Base-by-base conservation (phyloP, 331 rosid genomes). In the Acacia pycnantha region DNA sequence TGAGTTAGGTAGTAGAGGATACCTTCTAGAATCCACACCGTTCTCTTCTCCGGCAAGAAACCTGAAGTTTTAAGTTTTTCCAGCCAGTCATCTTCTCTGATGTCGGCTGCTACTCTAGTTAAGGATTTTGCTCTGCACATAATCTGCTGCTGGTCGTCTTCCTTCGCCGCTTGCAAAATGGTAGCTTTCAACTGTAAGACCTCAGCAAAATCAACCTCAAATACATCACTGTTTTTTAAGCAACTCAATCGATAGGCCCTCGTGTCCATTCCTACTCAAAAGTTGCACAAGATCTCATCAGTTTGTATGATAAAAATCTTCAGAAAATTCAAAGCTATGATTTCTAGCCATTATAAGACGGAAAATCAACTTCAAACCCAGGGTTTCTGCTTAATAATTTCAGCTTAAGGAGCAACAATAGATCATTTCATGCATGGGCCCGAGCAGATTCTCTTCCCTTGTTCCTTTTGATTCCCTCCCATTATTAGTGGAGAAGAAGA, bases 1-100 rank as follows among this genome's bases (percentile, higher is more conserved):
- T 93, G 97, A 80, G 89, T 77, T 41, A 95, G 87, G 86, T 95
- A 95, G 88, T 95, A 93, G 72, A 95, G 89, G 81, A 95, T 82
- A 27, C 98, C 98, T 87, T 95, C 98, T 26, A 95, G 90, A 83
- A 95, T 69, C 98, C 98, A 95, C 70, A 95, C 89, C 1, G 98
- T 95, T 82, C 83, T 95, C 90, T 88, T 95, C 85, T 90, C 93
- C 37, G 93, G 93, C 80, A 85, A 83, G 84, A 91, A 95, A 40
- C 98, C 98, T 82, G 97, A 92, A 76, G 35, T 73, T 82, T 88
- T 81, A 83, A 95, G 98, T 88, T 93, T 95, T 82, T 93, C 93
- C 19, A 90, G 85, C 98, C 98, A 95, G 82, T 92, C 92, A 76
- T 70, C 81, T 50, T 89, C 90, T 88, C 92, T 90, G 70, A 95